These are phyloP conservation scores for Kickxella alabastrina DNA, from an alignment of 192 early-diverging fungal species.

Conservation along the genomic window DNA sequence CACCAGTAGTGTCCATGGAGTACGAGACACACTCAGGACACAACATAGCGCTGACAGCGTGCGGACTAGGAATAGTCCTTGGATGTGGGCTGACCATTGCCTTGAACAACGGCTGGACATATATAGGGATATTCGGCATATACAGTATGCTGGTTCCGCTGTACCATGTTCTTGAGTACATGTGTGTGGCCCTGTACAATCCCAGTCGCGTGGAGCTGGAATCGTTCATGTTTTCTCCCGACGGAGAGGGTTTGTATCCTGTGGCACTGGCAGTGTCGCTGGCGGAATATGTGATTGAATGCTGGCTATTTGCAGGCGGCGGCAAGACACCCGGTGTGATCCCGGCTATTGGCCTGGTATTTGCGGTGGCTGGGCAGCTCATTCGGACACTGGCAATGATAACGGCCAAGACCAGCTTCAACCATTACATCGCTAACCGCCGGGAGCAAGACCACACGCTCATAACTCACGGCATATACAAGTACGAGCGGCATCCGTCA, in stretches of 20 bases:
- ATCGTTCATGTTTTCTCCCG: constrained; percentile 44
- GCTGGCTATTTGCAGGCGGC: constrained; percentile 55
- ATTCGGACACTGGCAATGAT: constrained; percentile 84
- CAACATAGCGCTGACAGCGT: constrained; percentile 76
- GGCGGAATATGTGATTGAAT: constrained; percentile 55
- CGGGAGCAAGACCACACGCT: constrained; percentile 71
- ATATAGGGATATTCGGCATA: constrained; percentile 56
- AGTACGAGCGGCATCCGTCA: constrained; percentile 87
- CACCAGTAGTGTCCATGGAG: constrained; percentile 54
- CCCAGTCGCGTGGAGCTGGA: constrained; percentile 62
- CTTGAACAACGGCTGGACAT: constrained; percentile 19
- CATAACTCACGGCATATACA: constrained; percentile 85
- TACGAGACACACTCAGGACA: constrained; percentile 69
- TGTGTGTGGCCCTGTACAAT: constrained; percentile 80
- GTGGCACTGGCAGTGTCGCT: constrained; percentile 15
- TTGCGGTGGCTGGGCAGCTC: constrained; percentile 67
- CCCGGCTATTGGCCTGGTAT: constrained; percentile 54
- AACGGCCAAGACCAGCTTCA: constrained; percentile 85
- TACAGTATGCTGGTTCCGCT: constrained; percentile 62
- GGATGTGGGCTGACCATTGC: constrained; percentile 54
- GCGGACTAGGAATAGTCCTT: constrained; percentile 59
- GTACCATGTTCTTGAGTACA: constrained; percentile 87
- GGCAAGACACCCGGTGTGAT: constrained; percentile 6
- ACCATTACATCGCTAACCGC: constrained; percentile 71
- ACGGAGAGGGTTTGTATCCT: constrained; percentile 20